Conservation (phyloP, 768 basidiomycete genomes). For the Lactarius deliciosus region DNA sequence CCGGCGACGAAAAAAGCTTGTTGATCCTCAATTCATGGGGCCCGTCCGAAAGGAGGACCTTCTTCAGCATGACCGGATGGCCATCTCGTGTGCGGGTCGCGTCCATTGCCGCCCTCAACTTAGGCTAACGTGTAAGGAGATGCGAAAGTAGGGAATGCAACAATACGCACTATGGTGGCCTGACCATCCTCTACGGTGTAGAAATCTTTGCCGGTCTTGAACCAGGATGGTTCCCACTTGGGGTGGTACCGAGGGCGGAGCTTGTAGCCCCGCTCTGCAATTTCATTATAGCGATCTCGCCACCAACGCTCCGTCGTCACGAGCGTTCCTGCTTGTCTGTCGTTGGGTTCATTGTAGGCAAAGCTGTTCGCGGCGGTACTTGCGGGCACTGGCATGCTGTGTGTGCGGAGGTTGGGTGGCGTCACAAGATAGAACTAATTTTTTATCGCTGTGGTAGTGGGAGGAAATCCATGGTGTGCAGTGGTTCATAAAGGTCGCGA, state of each 20-base stretch:
- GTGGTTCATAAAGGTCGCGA: neutral
- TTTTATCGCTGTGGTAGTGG: neutral
- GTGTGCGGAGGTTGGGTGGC: neutral
- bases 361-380: neutral
- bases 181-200: conserved; percentile 21
- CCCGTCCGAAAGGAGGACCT: conserved; percentile 2
- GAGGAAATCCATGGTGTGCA: neutral
- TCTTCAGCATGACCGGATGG: conserved; percentile 23
- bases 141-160: neutral
- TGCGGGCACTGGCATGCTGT: conserved; percentile 2
- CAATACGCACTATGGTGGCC: conserved; percentile 15
- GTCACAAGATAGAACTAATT: neutral
- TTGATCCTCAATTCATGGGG: conserved; percentile 20
- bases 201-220: conserved; percentile 13
- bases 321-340: conserved; percentile 12
- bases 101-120: conserved; percentile 24
- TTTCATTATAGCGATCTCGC: conserved; percentile 9
- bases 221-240: conserved; percentile 22
- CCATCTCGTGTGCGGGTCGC: conserved; percentile 12
- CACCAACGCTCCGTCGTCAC: conserved; percentile 24
- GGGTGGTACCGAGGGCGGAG: conserved; percentile 26
- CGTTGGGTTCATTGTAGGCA: neutral
- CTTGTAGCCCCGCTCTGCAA: conserved; percentile 9
- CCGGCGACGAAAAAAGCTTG: conserved; percentile 23
- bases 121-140: neutral